Conservation (phyloP, 2,329 filamentous ascomycete genomes). For the Ophiocordyceps camponoti-leonardi region DNA sequence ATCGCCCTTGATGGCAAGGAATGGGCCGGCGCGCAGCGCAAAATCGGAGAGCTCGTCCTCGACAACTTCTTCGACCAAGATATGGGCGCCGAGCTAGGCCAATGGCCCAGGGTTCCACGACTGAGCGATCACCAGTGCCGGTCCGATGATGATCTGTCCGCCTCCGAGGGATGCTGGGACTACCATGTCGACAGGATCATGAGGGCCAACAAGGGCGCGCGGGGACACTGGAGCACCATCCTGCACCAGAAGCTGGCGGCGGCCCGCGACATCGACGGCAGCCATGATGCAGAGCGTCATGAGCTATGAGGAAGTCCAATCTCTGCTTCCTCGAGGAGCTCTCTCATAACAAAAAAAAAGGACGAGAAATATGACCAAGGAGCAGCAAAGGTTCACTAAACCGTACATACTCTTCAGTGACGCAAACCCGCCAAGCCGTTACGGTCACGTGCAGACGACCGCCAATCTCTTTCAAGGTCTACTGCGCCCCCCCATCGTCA, state of each 20-base stretch:
- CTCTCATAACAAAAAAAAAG: too few relatives aligned
- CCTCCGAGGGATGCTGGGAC: conserved; percentile 40
- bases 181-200: conserved; percentile 27
- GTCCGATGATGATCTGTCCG: conserved; percentile 10
- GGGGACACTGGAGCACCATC: conserved; percentile 28
- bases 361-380: too few relatives aligned
- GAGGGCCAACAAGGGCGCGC: conserved; percentile 17
- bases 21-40: conserved; percentile 33
- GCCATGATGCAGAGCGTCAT: not conserved
- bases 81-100: conserved; percentile 39
- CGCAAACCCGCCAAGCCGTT: not conserved
- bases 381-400: too few relatives aligned
- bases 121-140: conserved; percentile 19
- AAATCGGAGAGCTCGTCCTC: conserved; percentile 38
- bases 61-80: conserved; percentile 51
- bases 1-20: conserved; percentile 27
- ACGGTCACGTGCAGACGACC: not conserved
- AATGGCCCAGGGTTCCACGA: conserved; percentile 31
- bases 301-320: not conserved
- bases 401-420: too few relatives aligned
- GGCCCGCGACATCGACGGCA: conserved; percentile 2
- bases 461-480: not conserved
- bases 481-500: not conserved
- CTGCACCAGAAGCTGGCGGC: conserved; percentile 17
- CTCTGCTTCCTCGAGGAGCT: not conserved